These are phyloP conservation scores for Glaciozyma martinii DNA, from an alignment of 768 basidiomycete genomes.

Conservation along the genomic window DNA sequence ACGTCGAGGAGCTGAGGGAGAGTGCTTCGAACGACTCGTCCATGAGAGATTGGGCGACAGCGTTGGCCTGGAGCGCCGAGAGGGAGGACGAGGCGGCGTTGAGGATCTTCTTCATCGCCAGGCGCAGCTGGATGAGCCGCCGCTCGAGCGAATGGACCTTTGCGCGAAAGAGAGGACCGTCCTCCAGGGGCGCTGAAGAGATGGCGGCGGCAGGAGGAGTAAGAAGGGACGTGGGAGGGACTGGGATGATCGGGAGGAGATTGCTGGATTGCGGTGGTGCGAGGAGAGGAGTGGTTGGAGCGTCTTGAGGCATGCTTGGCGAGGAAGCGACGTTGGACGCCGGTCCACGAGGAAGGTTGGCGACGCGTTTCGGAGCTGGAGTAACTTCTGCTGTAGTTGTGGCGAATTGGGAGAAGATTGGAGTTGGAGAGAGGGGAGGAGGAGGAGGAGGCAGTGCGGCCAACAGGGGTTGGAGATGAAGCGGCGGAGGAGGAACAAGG, in stretches of 20 bases:
- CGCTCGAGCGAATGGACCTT: constrained; percentile 24
- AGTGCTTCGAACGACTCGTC: constrained; percentile 28
- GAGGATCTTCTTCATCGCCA: constrained; percentile 21
- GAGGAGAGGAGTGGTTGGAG: background rate
- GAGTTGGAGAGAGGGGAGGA: background rate
- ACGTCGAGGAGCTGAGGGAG: background rate
- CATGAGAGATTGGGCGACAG: constrained; percentile 13
- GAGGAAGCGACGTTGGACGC: no score
- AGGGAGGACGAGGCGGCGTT: constrained; percentile 10
- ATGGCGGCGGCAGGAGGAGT: background rate
- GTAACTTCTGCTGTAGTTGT: background rate
- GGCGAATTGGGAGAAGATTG: constrained; percentile 9
- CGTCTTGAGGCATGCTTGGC: no score
- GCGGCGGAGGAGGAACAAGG: no score
- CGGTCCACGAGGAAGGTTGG: no score
- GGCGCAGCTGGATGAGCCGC: constrained; percentile 13
- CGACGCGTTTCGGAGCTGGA: background rate
- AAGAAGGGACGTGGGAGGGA: background rate
- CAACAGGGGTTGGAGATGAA: background rate
- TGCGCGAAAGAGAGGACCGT: constrained; percentile 30
- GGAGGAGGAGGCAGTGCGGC: background rate
- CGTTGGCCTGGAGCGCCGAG: background rate
- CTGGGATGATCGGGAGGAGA: no score
- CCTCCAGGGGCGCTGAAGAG: background rate
- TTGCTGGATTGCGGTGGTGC: background rate